These are phyloP conservation scores for Metschnikowia lochheadii DNA, from an alignment of 805 yeast species.

Conservation along the genomic window DNA sequence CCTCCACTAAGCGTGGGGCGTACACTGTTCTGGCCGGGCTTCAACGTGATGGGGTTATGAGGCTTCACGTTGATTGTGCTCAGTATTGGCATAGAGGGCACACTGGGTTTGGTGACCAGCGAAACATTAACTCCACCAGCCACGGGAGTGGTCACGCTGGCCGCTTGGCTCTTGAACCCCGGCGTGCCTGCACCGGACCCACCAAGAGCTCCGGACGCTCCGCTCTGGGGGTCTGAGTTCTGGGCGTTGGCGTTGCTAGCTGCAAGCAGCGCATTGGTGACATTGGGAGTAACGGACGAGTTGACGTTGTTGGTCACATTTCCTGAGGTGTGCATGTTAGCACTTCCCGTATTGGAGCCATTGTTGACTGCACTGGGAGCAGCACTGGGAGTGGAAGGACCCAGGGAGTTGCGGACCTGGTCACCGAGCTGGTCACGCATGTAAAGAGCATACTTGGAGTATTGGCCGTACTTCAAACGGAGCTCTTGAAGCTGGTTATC, in stretches of 20 bases:
- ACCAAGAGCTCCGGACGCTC: background rate
- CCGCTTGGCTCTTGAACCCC: constrained; percentile 6
- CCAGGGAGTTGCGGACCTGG: constrained; percentile 19
- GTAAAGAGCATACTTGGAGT: constrained; percentile 47
- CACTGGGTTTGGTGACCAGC: constrained; percentile 47
- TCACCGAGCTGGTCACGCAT: constrained; percentile 41
- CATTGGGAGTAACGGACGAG: constrained; percentile 11
- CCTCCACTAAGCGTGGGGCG: constrained; percentile 88
- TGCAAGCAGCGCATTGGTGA: constrained; percentile 25
- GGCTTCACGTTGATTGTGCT: constrained; percentile 60
- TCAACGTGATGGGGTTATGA: constrained; percentile 60
- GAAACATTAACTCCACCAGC: constrained; percentile 27
- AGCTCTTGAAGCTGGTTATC: constrained; percentile 47
- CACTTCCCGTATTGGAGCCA: background rate
- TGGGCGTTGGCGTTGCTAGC: constrained; percentile 14
- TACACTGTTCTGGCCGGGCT: constrained; percentile 43
- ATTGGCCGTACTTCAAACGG: constrained; percentile 44
- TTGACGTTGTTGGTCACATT: constrained; percentile 7
- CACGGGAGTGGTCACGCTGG: constrained; percentile 12
- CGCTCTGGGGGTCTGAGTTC: background rate
- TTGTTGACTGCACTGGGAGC: constrained; percentile 7
- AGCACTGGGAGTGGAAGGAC: constrained; percentile 7
- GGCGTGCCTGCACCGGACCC: constrained; percentile 6
- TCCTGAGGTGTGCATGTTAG: background rate
- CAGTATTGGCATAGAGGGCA: constrained; percentile 71